Conservation (phyloP, 441 rosid species). For the Pelargonium australe region DNA sequence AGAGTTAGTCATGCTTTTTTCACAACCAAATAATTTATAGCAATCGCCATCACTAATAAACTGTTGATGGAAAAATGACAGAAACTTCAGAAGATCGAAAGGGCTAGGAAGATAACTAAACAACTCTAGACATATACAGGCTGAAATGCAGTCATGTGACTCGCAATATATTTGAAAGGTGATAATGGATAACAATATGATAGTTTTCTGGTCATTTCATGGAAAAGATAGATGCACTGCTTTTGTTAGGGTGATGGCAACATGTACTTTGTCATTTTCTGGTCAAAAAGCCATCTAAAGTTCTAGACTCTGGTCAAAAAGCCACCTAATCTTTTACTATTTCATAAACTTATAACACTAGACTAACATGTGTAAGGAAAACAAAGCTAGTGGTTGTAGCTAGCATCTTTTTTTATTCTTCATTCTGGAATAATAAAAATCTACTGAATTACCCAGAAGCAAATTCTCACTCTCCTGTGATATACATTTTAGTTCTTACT, state of each 20-base stretch:
- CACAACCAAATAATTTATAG: neutral
- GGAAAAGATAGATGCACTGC: neutral
- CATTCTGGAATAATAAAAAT: neutral
- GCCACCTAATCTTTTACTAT: neutral
- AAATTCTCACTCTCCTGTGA: neutral
- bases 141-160: neutral
- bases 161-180: neutral
- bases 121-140: neutral
- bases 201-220: neutral
- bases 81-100: neutral
- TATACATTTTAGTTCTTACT: neutral
- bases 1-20: neutral
- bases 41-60: neutral
- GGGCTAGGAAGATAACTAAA: neutral
- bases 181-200: neutral
- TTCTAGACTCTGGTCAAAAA: neutral
- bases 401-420: neutral
- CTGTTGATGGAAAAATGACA: neutral
- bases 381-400: neutral
- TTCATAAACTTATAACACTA: neutral
- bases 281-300: neutral
- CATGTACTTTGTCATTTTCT: neutral
- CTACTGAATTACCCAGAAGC: neutral
- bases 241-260: neutral
- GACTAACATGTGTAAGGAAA: neutral